Evolutionary conservation across 352 stramenopile genomes (phyloP).

Genomic region (Globisporangium carolinianum): DNA sequence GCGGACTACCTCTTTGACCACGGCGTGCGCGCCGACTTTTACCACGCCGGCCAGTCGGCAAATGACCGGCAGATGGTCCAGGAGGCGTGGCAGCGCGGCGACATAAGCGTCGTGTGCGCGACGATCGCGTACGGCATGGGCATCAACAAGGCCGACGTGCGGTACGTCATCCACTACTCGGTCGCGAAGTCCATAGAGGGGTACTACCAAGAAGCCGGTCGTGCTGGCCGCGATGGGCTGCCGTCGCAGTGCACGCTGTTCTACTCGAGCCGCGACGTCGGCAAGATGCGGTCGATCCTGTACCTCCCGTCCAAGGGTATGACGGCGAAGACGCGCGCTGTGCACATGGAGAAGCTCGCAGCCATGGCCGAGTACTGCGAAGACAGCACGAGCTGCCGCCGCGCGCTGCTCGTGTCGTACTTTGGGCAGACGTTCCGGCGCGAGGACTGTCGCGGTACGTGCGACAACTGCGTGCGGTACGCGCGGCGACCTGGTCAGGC

Average conservation of each 20-base stretch:
- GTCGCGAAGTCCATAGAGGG: conserved; percentile 92
- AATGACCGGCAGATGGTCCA: conserved; percentile 77
- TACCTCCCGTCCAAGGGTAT: conserved; percentile 75
- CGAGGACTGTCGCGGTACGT: conserved; percentile 44
- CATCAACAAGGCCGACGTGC: conserved; percentile 94
- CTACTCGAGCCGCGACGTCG: conserved; percentile 81
- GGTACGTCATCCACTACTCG: conserved; percentile 91
- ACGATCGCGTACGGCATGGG: conserved; percentile 96
- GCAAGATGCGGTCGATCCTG: conserved; percentile 77
- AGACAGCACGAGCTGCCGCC: conserved; percentile 64
- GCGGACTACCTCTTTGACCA: conserved; percentile 83
- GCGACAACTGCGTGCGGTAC: conserved; percentile 12
- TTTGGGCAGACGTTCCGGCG: conserved; percentile 73
- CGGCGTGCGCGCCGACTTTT: conserved; percentile 86
- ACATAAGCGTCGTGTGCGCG: conserved; percentile 89
- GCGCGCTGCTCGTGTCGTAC: conserved; percentile 69
- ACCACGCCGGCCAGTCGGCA: conserved; percentile 87
- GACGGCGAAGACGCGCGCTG: conserved; percentile 54
- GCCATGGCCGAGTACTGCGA: conserved; percentile 79
- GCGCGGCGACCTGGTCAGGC: conserved; percentile 1
- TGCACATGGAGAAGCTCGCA: conserved; percentile 73
- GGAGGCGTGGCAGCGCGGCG: conserved; percentile 63
- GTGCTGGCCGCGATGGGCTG: conserved; percentile 93
- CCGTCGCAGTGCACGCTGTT: conserved; percentile 89
- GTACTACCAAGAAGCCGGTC: conserved; percentile 98